Evolutionary conservation across 164 flowering plant species (phyloP).

Genomic region (Houttuynia cordata): DNA sequence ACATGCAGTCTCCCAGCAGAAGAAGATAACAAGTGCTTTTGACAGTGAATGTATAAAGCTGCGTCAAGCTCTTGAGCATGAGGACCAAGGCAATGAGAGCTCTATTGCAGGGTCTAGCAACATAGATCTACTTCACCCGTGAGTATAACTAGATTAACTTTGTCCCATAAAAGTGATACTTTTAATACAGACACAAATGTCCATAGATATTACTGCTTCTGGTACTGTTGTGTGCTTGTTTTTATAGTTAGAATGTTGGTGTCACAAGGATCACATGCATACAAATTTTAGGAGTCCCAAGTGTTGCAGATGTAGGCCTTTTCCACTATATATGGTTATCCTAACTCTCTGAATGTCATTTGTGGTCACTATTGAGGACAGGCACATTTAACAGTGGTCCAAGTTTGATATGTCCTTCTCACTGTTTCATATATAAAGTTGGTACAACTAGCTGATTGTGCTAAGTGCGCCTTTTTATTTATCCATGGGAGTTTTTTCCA

Average conservation of each 20-base stretch:
- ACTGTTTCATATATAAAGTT: background rate
- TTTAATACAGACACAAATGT: background rate
- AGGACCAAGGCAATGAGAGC: constrained; percentile 31
- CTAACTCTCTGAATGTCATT: too few species aligned
- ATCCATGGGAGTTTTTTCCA: background rate
- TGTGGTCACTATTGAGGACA: too few species aligned
- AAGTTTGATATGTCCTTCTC: background rate
- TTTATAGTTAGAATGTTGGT: too few species aligned
- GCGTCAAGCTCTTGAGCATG: constrained; percentile 53
- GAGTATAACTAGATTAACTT: constrained; percentile 22
- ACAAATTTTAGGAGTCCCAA: too few species aligned
- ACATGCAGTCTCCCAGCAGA: constrained; percentile 93
- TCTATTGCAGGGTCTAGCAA: constrained; percentile 61
- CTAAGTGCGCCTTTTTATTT: too few species aligned
- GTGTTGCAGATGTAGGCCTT: too few species aligned
- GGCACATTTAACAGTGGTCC: background rate
- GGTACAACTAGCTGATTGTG: too few species aligned
- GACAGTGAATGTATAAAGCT: constrained; percentile 72
- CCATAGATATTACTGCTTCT: background rate
- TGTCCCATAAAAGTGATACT: background rate
- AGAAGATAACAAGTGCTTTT: constrained; percentile 71
- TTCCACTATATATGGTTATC: too few species aligned
- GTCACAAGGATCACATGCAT: too few species aligned
- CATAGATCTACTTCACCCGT: constrained; percentile 92
- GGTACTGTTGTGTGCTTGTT: too few species aligned